Conservation (phyloP, 2,329 filamentous ascomycete species). For the Microascus cirrosus region DNA sequence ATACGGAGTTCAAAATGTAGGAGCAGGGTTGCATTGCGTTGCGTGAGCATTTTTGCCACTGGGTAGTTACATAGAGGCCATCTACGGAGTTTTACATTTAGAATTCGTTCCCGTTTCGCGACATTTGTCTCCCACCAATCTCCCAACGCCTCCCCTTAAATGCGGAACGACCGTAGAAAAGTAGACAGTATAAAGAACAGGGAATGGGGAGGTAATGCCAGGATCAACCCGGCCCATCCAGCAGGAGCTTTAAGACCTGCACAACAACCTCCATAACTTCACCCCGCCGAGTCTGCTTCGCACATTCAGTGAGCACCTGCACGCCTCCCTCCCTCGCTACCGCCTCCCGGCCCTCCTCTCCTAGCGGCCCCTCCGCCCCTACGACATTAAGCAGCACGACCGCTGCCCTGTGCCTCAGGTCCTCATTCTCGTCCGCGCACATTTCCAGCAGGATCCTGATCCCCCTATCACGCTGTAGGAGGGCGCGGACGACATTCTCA, state of each 20-base stretch:
- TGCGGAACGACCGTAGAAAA: neutral
- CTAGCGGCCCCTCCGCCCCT: constrained; percentile 52
- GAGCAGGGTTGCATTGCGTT: neutral
- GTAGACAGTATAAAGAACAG: neutral
- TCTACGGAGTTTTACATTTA: neutral
- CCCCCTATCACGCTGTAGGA: constrained; percentile 61
- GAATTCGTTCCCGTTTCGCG: neutral
- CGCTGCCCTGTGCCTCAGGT: constrained; percentile 60
- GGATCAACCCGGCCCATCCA: constrained; percentile 16
- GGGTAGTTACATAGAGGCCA: neutral
- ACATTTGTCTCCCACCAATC: neutral
- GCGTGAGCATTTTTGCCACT: no score
- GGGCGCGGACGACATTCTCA: constrained; percentile 59
- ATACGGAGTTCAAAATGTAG: neutral
- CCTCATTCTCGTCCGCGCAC: constrained; percentile 62
- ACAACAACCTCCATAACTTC: constrained; percentile 63
- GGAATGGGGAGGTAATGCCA: neutral
- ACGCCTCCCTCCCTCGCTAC: constrained; percentile 53
- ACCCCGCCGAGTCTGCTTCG: constrained; percentile 56
- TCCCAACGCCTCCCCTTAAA: neutral
- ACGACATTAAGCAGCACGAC: constrained; percentile 68
- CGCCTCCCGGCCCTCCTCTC: constrained; percentile 46
- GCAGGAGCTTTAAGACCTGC: constrained; percentile 58
- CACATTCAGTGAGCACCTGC: constrained; percentile 55
- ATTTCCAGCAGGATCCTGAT: constrained; percentile 69